These are phyloP conservation scores for Populus hybrid DNA, from an alignment of 441 rosid genomes.

Conservation along the genomic window DNA sequence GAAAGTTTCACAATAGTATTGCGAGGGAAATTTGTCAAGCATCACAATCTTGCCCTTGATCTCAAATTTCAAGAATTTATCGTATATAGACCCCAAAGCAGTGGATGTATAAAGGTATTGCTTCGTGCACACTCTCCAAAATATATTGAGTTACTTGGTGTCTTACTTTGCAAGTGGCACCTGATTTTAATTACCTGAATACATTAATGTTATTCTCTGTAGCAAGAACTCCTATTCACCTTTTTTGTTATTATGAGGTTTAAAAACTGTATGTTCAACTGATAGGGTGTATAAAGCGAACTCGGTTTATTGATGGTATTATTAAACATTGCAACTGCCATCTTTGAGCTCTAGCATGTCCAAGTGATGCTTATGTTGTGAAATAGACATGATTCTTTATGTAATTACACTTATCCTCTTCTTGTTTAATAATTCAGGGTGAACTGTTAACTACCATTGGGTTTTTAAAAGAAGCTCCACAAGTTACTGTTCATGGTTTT, in stretches of 20 bases:
- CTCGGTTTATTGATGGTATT: no score
- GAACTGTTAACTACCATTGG: slow-evolving; percentile 82
- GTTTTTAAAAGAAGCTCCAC: slow-evolving; percentile 91
- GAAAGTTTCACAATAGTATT: slow-evolving; percentile 60
- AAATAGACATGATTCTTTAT: not conserved
- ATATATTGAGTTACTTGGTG: not conserved
- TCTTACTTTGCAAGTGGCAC: not conserved
- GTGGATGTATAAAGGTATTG: slow-evolving; percentile 61
- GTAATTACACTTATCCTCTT: slow-evolving; percentile 11
- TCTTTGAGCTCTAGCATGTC: not conserved
- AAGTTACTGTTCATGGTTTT: slow-evolving; percentile 68
- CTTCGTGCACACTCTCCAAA: not conserved
- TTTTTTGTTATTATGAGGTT: no score
- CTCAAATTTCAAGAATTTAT: slow-evolving; percentile 77
- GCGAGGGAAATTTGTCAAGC: slow-evolving; percentile 75
- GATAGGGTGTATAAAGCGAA: no score
- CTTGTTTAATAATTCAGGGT: slow-evolving; percentile 50
- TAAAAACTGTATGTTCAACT: no score
- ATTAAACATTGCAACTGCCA: no score
- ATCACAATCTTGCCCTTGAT: slow-evolving; percentile 83
- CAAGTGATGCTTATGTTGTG: not conserved
- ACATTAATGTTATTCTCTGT: no score
- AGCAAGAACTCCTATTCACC: no score
- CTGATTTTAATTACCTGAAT: not conserved
- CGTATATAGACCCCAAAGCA: slow-evolving; percentile 73